Evolutionary conservation across 176 grass and related monocot genomes (phyloP).

Genomic region (Aegilops longissima): DNA sequence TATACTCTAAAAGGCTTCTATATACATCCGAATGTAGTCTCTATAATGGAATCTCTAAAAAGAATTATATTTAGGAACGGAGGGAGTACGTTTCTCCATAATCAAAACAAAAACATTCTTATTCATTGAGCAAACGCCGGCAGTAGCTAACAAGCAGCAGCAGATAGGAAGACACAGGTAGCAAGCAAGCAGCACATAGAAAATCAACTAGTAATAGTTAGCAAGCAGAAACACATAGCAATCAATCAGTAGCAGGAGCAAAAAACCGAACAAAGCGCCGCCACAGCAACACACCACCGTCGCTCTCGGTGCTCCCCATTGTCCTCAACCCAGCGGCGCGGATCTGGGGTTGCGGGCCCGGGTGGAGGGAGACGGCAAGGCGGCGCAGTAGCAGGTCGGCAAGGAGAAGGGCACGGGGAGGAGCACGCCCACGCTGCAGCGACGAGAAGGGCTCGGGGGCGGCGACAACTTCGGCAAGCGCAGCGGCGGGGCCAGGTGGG

Average conservation of each 20-base stretch:
- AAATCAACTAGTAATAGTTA: not conserved
- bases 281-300: not conserved
- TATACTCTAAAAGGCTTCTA: too few relatives aligned
- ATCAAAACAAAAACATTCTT: not conserved
- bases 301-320: too few relatives aligned
- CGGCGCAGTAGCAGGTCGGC: too few relatives aligned
- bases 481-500: not conserved
- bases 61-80: too few relatives aligned
- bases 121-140: not conserved
- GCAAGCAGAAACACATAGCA: not conserved
- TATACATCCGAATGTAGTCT: too few relatives aligned
- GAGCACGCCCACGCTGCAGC: not conserved
- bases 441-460: not conserved
- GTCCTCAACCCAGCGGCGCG: not conserved
- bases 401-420: not conserved
- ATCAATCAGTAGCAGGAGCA: not conserved
- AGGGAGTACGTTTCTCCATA: not conserved
- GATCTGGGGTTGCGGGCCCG: not conserved
- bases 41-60: too few relatives aligned
- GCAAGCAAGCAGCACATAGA: not conserved
- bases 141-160: not conserved
- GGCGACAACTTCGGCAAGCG: not conserved
- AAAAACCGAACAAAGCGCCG: not conserved
- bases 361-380: not conserved
- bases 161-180: not conserved